Base-by-base conservation (phyloP, 2,329 filamentous ascomycete genomes). In the Diplodia intermedia region DNA sequence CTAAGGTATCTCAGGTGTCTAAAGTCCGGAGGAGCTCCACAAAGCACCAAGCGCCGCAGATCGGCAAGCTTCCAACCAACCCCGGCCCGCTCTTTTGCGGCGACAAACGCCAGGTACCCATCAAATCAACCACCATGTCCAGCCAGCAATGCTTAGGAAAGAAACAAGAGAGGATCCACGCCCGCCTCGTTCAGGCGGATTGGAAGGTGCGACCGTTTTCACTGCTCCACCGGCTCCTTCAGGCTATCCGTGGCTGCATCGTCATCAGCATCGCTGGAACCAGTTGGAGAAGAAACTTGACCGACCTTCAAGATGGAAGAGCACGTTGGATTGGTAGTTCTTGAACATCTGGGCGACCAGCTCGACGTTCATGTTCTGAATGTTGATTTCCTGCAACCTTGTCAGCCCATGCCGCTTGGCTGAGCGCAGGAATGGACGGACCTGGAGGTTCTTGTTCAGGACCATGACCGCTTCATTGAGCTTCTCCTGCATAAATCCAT, bases 331-430 rank as follows among this genome's bases (percentile, higher is more conserved):
- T 79, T 97, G 94, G 79, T 99, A 99, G 81, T 98, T 99, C 83
- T 98, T 97, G 85, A 98, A 99, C 95, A 99, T 99, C 78, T 98
- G 94, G 0, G 94, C 94, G 5, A 98, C 95, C 2, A 98, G 86
- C 82, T 98, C 95, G 43, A 97, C 93, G 77, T 99, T 97, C 93
- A 98, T 97, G 79, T 98, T 99, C 75, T 97, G 92, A 67, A 97
- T 90, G 76, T 98, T 98, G 85, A 98, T 97, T 73, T 98, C 94
- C 91, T 97, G 73, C 38, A 29, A 15, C 12, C 57, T 8, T 23
- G 47, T 65, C 33, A 65, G 53, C 7, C 50, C 14, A 29, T 18
- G 20, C 31, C 18, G 14, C 33, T n/a, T 12, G 4, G 18, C 6
- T 2, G 18, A 5, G 36, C 8, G 20, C 26, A 38, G 50, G 11